Conservation (phyloP, 208 protist species). For the Phytomonas sp. region DNA sequence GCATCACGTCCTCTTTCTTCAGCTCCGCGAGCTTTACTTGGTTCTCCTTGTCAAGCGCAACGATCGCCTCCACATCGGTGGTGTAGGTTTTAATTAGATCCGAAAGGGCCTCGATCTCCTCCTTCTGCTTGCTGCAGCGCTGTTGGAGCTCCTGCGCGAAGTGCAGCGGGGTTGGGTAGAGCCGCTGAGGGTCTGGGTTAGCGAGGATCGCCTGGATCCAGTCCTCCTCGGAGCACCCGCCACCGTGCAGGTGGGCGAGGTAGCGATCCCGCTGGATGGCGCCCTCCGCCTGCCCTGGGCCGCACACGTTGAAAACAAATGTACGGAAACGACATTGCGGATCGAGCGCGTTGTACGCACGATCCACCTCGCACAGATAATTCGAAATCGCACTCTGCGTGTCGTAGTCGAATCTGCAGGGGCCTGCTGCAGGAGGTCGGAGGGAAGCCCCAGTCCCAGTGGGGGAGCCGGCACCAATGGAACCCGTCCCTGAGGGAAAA, state of each 20-base stretch:
- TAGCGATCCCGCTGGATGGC: slow-evolving; percentile 58
- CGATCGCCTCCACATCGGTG: slow-evolving; percentile 28
- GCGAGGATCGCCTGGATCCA: slow-evolving; percentile 36
- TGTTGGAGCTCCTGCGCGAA: slow-evolving; percentile 61
- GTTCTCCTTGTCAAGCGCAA: slow-evolving; percentile 30
- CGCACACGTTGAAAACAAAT: slow-evolving; percentile 74
- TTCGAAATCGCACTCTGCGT: slow-evolving; percentile 44
- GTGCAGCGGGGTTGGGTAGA: slow-evolving; percentile 57
- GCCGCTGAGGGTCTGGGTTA: slow-evolving; percentile 42
- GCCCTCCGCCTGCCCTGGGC: slow-evolving; percentile 29
- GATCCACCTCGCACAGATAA: slow-evolving; percentile 55
- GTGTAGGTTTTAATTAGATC: slow-evolving; percentile 28
- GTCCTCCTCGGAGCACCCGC: slow-evolving; percentile 39
- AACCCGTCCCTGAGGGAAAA: neutral
- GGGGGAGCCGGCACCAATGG: slow-evolving; percentile 9
- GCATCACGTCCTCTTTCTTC: slow-evolving; percentile 47
- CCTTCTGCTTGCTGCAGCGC: slow-evolving; percentile 51
- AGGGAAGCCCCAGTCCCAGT: slow-evolving; percentile 1
- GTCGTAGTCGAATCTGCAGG: slow-evolving; percentile 26
- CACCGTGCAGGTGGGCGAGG: slow-evolving; percentile 42
- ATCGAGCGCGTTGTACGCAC: slow-evolving; percentile 60
- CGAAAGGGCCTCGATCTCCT: slow-evolving; percentile 23
- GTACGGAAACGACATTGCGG: slow-evolving; percentile 58
- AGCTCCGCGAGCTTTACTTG: slow-evolving; percentile 20
- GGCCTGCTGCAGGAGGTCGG: neutral